phyloP scores from a whole-genome alignment of 345 rosid species.

The Salix suchowensis region DNA sequence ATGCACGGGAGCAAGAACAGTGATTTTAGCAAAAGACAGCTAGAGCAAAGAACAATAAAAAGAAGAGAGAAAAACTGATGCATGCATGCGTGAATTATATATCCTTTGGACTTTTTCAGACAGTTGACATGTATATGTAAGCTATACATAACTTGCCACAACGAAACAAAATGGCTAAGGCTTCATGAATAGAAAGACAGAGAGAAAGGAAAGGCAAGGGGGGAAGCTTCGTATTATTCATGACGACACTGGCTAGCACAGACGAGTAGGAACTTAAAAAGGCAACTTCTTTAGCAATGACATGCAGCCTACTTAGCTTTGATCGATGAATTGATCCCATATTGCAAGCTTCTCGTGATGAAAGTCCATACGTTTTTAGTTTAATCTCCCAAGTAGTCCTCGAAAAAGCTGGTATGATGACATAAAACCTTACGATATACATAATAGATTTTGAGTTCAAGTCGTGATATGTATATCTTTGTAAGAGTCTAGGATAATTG shows the following conservation, averaged over 20 bases:
- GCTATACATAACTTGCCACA: too few species aligned
- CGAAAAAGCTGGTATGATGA: fast-evolving
- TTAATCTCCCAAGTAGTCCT: too few species aligned
- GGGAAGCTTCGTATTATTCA: neutral
- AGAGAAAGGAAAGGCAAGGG: neutral
- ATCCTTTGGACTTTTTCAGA: neutral
- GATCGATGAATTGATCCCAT: neutral
- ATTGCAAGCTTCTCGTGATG: neutral
- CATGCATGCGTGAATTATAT: neutral
- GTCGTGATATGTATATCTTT: fast-evolving
- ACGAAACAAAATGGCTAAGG: too few species aligned
- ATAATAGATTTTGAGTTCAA: too few species aligned
- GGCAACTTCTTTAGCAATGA: neutral
- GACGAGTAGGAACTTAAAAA: neutral
- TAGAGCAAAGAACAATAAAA: neutral
- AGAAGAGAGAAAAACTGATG: neutral
- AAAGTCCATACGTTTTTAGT: neutral
- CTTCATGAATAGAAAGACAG: too few species aligned
- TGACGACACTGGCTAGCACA: neutral
- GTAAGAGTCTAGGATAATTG: too few species aligned
- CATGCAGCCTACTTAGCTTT: neutral
- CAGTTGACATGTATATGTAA: neutral
- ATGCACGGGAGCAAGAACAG: neutral
- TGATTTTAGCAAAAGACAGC: neutral
- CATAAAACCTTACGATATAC: fast-evolving